These are phyloP conservation scores for Phytophthora hybrid DNA, from an alignment of 352 stramenopile genomes.

Conservation along the genomic window DNA sequence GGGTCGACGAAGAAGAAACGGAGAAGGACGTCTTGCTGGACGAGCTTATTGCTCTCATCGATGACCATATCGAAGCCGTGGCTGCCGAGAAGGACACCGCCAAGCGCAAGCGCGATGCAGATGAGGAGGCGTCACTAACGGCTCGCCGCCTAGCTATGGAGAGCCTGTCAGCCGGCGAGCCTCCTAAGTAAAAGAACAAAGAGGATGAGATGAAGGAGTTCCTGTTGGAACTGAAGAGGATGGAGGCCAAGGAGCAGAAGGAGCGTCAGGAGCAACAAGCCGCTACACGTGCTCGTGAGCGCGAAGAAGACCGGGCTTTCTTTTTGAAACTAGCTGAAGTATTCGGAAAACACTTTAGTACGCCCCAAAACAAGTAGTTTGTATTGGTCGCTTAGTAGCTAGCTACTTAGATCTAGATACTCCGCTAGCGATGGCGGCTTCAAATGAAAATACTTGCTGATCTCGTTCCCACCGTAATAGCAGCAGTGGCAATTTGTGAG, in stretches of 20 bases:
- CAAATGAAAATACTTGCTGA: constrained; percentile 24
- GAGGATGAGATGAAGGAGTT: constrained; percentile 13
- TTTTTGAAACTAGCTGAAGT: constrained; percentile 5
- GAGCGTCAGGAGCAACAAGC: not conserved
- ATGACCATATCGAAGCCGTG: too few species aligned
- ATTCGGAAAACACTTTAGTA: constrained; percentile 22
- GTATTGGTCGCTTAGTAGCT: not conserved
- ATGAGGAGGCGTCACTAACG: constrained; percentile 2
- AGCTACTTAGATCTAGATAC: constrained; percentile 21
- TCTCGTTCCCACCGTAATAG: constrained; percentile 15
- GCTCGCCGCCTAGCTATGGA: too few species aligned
- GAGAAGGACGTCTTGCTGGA: too few species aligned
- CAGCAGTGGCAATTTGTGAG: constrained; percentile 23
- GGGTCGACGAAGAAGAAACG: too few species aligned
- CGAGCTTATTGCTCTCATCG: too few species aligned
- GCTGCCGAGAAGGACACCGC: too few species aligned
- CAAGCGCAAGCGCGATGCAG: too few species aligned
- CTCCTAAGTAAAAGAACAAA: constrained; percentile 4
- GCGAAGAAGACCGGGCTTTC: constrained; percentile 9
- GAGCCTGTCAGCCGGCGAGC: too few species aligned
- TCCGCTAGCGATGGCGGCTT: constrained; percentile 14
- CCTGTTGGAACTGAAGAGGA: constrained; percentile 11
- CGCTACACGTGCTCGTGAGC: constrained; percentile 17
- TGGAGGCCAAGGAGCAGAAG: constrained; percentile 22
- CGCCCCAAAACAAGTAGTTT: constrained; percentile 11